Percentiles rank a stretch among this genome's conserved stretches.
Conservation (phyloP, 768 basidiomycete genomes). For the Auricularia heimuer region DNA sequence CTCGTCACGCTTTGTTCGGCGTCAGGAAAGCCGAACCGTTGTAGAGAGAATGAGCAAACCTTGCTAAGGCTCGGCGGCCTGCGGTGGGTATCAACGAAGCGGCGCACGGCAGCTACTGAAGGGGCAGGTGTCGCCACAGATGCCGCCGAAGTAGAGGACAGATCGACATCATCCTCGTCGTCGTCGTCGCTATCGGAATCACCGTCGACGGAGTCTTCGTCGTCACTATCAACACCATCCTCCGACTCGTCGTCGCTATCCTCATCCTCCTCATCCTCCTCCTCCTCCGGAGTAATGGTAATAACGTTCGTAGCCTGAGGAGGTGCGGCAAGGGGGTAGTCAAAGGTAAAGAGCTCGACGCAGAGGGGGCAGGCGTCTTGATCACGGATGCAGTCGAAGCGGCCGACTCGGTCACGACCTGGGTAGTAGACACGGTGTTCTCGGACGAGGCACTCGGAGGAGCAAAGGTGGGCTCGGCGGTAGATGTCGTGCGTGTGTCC, state of each 20-base stretch:
- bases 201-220: conserved; percentile 12
- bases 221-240: conserved; percentile 2
- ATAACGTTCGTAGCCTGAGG: conserved; percentile 2
- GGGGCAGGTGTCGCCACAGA: no score
- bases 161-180: conserved; percentile 9
- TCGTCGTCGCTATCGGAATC: conserved; percentile 6
- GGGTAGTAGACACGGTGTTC: conserved; percentile 1
- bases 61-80: not conserved
- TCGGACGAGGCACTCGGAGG: not conserved
- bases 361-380: not conserved
- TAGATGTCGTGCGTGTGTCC: not conserved
- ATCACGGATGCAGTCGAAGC: not conserved
- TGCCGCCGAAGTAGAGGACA: not conserved
- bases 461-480: not conserved
- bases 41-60: no score
- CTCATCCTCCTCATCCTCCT: conserved; percentile 13
- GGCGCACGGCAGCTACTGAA: not conserved
- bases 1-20: no score
- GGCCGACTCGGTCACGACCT: conserved; percentile 1
- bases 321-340: conserved; percentile 5
- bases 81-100: not conserved
- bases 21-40: no score
- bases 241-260: conserved; percentile 6
- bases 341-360: conserved; percentile 7
- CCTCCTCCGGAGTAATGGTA: conserved; percentile 1